Evolutionary conservation across 2,329 filamentous ascomycete species (phyloP), one percentile per base, ranked within the genome.

Genomic region (Rhynchosporium secalis): DNA sequence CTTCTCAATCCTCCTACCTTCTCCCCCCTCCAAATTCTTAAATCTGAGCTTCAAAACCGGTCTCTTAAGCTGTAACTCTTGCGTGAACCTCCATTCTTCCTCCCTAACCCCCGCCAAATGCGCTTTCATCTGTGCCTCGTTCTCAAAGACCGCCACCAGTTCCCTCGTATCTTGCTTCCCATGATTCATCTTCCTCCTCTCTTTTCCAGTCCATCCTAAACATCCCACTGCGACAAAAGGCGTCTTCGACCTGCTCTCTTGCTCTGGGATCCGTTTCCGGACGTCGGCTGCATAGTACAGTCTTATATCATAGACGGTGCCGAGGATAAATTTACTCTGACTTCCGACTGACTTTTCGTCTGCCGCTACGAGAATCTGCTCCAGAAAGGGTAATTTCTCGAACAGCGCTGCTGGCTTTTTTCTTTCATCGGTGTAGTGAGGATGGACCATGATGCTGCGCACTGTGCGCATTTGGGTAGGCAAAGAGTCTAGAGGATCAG

Each of bases 371-470:
- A 71, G 59, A 4, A 71, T 26, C 15, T 51, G 26, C 29, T 66
- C 57, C 2, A 69, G 46, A 1, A 15, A 29, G 3, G 59, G 33
- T 4, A 71, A 48, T 20, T 60, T 62, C 33, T 65, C 62, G 38
- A 68, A 64, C 13, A 28, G 31, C 20, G 66, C 58, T 3, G 59
- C 62, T 0, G 66, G 68, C 26, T 48, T 58, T 45, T 63, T 65
- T 5, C 63, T 58, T 7, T 67, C 28, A 3, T 66, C 62, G 12
- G 49, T 67, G 56, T 63, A 68, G 38, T 68, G 69, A 2, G 69
- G 67, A 63, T 68, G 65, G 3, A 69, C 64, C 67, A 70, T 69
- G 45, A 70, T 64, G 15, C 66, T 69, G 15, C 61, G 56, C 1
- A 68, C 29, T 6, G 54, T 49, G 8, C 48, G 36, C 4, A 68